phyloP scores from a whole-genome alignment of 106 monocot species.

The Apostasia ramifera region DNA sequence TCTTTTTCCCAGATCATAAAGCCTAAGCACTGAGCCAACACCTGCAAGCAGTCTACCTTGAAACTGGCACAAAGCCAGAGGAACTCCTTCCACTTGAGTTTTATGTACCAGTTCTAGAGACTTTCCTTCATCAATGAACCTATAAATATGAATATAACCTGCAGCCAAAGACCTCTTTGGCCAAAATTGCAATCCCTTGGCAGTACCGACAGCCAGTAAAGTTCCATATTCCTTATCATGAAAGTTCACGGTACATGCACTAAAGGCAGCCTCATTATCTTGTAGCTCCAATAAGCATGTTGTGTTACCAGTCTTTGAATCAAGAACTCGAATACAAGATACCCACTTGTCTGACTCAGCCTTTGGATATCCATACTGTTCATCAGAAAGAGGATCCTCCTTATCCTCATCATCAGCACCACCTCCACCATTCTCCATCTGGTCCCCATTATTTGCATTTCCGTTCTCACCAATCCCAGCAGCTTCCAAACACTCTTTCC shows the following conservation, averaged over 20 bases:
- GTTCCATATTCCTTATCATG: constrained; percentile 95
- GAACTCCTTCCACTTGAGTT: constrained; percentile 90
- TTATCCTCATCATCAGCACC: constrained; percentile 52
- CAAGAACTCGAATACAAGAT: constrained; percentile 93
- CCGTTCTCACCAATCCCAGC: constrained; percentile 66
- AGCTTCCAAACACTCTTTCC: constrained; percentile 82
- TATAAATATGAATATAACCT: constrained; percentile 91
- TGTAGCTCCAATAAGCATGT: constrained; percentile 88
- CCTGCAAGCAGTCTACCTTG: constrained; percentile 91
- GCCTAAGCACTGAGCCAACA: constrained; percentile 69
- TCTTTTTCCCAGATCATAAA: constrained; percentile 91
- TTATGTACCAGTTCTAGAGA: constrained; percentile 88
- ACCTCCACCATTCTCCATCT: constrained; percentile 55
- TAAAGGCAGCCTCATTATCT: constrained; percentile 94
- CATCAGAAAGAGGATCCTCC: constrained; percentile 83
- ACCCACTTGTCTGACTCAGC: constrained; percentile 89
- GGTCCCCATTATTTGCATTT: constrained; percentile 44
- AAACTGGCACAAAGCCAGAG: constrained; percentile 84
- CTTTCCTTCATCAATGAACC: constrained; percentile 85
- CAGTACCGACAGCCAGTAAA: constrained; percentile 86
- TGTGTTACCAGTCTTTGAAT: constrained; percentile 63
- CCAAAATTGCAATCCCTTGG: constrained; percentile 79
- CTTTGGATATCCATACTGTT: constrained; percentile 96
- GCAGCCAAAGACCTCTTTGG: constrained; percentile 61
- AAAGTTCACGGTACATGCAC: constrained; percentile 91